These are phyloP conservation scores for Castanopsis chinensis DNA, from an alignment of 306 rosid species.

Conservation along the genomic window DNA sequence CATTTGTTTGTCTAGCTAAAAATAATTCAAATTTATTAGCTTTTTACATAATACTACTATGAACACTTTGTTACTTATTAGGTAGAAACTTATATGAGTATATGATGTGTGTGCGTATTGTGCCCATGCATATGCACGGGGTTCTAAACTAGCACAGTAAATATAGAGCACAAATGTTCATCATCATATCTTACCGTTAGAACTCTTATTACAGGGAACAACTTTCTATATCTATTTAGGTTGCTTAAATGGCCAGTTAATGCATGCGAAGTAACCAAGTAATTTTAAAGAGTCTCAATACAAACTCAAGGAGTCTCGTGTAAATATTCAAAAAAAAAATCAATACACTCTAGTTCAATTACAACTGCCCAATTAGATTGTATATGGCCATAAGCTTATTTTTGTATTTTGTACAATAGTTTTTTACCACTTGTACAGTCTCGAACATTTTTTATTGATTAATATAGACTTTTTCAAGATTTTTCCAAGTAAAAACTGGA, in stretches of 20 bases:
- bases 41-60: no score
- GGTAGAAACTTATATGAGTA: no score
- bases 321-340: not conserved
- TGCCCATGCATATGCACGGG: no score
- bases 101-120: no score
- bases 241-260: not conserved
- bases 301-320: not conserved
- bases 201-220: not conserved
- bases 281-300: not conserved
- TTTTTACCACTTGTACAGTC: not conserved
- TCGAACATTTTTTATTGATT: not conserved
- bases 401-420: not conserved
- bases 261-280: not conserved
- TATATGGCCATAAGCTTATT: not conserved
- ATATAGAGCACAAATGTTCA: not conserved
- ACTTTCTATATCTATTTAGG: not conserved
- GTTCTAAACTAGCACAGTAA: not conserved
- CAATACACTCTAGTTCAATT: not conserved
- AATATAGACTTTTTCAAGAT: not conserved
- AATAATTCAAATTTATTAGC: no score
- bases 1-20: no score
- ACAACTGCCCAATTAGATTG: no score
- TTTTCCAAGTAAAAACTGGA: not conserved
- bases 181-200: not conserved
- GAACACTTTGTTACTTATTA: no score